Evolutionary conservation across 257 asterid species (phyloP).

Genomic region (Schizonepeta tenuifolia): DNA sequence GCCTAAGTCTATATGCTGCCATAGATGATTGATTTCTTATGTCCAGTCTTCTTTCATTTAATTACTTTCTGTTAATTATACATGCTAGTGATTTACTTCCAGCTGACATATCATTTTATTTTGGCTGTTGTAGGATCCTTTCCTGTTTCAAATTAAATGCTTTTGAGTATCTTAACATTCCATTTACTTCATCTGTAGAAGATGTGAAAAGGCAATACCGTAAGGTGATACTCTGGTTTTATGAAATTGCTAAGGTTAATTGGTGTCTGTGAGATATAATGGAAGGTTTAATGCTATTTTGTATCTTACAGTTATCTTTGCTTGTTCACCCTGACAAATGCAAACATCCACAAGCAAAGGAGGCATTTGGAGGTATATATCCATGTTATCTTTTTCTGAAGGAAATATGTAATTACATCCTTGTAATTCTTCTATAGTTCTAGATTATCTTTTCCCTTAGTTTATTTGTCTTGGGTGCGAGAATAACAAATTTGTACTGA

Average conservation of each 20-base stretch:
- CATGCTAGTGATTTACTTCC: background rate
- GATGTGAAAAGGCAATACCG: slow-evolving; percentile 92
- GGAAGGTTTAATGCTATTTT: slow-evolving; percentile 32
- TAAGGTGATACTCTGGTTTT: slow-evolving; percentile 56
- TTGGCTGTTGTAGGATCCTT: slow-evolving; percentile 74
- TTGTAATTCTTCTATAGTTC: slow-evolving; percentile 19
- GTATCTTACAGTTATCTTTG: slow-evolving; percentile 70
- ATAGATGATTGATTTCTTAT: slow-evolving; percentile 3
- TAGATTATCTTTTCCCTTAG: background rate
- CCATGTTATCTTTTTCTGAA: slow-evolving; percentile 21
- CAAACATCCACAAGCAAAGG: slow-evolving; percentile 98
- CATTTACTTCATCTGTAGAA: slow-evolving; percentile 75
- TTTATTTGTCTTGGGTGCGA: slow-evolving; percentile 22
- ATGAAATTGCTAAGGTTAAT: slow-evolving; percentile 7
- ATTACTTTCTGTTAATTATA: background rate
- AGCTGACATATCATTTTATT: slow-evolving; percentile 32
- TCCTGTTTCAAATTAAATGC: slow-evolving; percentile 97
- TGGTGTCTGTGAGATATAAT: slow-evolving; percentile 10
- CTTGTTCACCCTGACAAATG: slow-evolving; percentile 99
- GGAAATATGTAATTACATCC: slow-evolving; percentile 30
- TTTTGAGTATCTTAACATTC: slow-evolving; percentile 86
- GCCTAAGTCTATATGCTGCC: background rate
- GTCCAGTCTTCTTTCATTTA: background rate
- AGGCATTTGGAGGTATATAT: slow-evolving; percentile 90
- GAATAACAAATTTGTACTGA: background rate